Conservation (phyloP, 768 basidiomycete species). For the Phylloporus rhodoxanthus region DNA sequence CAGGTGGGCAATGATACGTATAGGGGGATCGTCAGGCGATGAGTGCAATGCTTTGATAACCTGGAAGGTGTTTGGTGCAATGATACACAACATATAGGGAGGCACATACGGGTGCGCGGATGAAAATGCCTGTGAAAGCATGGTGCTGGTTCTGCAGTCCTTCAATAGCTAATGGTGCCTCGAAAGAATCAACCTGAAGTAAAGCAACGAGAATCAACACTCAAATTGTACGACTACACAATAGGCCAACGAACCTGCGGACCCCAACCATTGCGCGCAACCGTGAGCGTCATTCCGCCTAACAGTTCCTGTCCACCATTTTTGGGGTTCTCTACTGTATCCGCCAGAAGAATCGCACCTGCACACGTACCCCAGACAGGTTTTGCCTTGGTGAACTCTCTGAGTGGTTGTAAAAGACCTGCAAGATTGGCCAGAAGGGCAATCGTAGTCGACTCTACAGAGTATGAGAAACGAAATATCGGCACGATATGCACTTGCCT, state of each 20-base stretch:
- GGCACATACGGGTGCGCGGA: conserved; percentile 77
- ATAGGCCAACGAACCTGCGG: conserved; percentile 54
- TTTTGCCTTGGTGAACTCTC: conserved; percentile 61
- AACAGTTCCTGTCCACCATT: conserved; percentile 85
- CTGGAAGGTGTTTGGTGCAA: conserved; percentile 31
- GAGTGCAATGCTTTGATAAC: conserved; percentile 54
- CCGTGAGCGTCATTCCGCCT: conserved; percentile 71
- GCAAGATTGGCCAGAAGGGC: conserved; percentile 66
- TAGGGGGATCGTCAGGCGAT: conserved; percentile 40
- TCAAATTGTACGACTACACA: background rate
- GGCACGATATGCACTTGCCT: conserved; percentile 37
- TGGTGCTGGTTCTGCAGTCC: conserved; percentile 52
- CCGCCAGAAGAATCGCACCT: conserved; percentile 83
- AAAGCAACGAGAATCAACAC: background rate
- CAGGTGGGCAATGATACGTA: conserved; percentile 67
- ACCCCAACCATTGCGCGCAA: conserved; percentile 92
- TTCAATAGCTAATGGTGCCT: conserved; percentile 62
- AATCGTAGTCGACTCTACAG: conserved; percentile 86
- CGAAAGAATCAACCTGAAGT: conserved; percentile 81
- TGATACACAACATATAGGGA: background rate
- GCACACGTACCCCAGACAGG: conserved; percentile 96
- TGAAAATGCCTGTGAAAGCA: conserved; percentile 83
- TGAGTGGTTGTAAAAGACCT: conserved; percentile 76
- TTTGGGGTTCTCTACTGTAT: conserved; percentile 69
- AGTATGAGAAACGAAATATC: background rate